phyloP scores from a whole-genome alignment of 176 grass and related monocot genomes.

The Typha latifolia region DNA sequence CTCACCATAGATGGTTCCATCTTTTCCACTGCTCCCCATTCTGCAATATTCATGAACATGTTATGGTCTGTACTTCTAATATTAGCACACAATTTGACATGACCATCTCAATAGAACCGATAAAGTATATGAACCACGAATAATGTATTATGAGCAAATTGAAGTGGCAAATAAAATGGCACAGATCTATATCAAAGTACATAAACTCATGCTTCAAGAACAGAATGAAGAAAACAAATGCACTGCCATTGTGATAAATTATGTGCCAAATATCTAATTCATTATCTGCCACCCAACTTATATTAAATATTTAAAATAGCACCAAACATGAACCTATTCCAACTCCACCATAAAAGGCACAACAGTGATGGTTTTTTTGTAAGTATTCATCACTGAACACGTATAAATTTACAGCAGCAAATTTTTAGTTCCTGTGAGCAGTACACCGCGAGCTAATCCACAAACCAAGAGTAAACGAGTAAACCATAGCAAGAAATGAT shows the following conservation, averaged over 20 bases:
- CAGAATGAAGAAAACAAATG: background rate
- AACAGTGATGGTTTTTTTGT: too few relatives aligned
- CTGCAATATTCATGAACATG: conserved; percentile 22
- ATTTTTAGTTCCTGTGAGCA: too few relatives aligned
- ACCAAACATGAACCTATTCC: too few relatives aligned
- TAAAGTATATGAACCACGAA: background rate
- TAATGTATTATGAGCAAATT: background rate
- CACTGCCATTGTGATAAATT: background rate
- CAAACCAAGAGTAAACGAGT: background rate
- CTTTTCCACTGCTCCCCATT: conserved; percentile 57
- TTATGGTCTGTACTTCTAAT: background rate
- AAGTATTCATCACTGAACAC: too few relatives aligned
- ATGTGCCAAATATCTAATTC: too few relatives aligned
- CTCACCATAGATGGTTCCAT: conserved; percentile 44
- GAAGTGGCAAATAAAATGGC: background rate
- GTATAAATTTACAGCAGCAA: too few relatives aligned
- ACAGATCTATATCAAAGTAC: background rate
- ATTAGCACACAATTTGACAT: background rate
- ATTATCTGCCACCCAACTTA: too few relatives aligned
- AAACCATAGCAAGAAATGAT: background rate
- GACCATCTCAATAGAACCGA: background rate
- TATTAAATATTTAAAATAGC: too few relatives aligned
- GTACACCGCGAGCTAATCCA: background rate
- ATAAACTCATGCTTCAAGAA: background rate
- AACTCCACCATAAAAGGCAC: too few relatives aligned